These are phyloP conservation scores for Xylaria polymorpha DNA, from an alignment of 2,329 filamentous ascomycete genomes.

Conservation along the genomic window DNA sequence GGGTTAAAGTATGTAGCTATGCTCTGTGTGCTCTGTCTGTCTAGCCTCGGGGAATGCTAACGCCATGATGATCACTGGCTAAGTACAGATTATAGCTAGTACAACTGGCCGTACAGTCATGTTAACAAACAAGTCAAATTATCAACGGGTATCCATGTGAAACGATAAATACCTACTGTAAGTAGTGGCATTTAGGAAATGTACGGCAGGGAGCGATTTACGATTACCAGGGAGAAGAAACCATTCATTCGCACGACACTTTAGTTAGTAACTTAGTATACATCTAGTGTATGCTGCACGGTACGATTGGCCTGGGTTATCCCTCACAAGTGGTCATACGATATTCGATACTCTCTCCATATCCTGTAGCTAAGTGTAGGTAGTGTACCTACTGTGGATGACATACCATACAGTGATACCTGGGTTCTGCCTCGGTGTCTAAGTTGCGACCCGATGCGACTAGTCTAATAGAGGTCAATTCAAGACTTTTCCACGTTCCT, in stretches of 20 bases:
- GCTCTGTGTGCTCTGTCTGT: constrained; percentile 1
- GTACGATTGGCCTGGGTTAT: background rate
- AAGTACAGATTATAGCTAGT: background rate
- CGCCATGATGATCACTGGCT: background rate
- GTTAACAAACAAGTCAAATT: background rate
- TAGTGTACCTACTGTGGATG: background rate
- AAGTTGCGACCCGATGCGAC: constrained; percentile 2
- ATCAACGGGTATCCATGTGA: background rate
- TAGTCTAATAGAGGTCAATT: background rate
- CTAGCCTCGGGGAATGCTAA: background rate
- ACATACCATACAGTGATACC: background rate
- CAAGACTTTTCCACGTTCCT: background rate
- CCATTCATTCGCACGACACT: background rate
- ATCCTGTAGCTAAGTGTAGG: background rate
- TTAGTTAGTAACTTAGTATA: background rate
- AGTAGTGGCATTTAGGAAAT: background rate
- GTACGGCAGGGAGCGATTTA: background rate
- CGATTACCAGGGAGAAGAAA: background rate
- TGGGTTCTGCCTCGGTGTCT: background rate
- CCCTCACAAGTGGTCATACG: constrained; percentile 13
- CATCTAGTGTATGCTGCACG: background rate
- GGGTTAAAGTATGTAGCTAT: background rate
- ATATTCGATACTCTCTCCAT: constrained; percentile 9
- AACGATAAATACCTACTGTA: constrained; percentile 2
- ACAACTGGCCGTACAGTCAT: constrained; percentile 5